These are phyloP conservation scores for Saccharomyces pastorianus DNA, from an alignment of 1,139 yeast genomes.

Conservation along the genomic window DNA sequence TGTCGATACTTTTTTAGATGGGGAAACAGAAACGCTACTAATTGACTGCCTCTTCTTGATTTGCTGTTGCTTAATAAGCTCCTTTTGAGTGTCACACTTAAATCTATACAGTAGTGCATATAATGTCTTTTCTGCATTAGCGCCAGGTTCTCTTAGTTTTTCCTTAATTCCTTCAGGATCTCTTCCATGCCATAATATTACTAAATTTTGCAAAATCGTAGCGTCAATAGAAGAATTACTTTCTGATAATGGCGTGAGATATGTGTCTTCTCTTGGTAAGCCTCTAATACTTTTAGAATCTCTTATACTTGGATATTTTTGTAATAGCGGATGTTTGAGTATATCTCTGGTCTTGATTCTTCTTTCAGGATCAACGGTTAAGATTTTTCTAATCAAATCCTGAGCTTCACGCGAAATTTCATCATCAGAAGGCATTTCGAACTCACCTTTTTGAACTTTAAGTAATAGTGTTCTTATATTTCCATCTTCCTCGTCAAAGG, in stretches of 20 bases:
- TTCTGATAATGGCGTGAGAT: conserved; percentile 42
- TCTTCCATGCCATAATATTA: conserved; percentile 70
- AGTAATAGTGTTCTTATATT: conserved; percentile 76
- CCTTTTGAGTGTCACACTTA: conserved; percentile 33
- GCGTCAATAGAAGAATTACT: conserved; percentile 44
- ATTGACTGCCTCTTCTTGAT: conserved; percentile 23
- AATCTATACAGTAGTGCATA: conserved; percentile 50
- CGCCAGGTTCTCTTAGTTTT: conserved; percentile 48
- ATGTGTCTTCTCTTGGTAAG: conserved; percentile 59
- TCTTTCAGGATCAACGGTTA: conserved; percentile 68
- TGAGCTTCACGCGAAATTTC: conserved; percentile 58
- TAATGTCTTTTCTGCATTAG: conserved; percentile 67
- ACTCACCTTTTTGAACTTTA: conserved; percentile 87
- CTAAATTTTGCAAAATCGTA: conserved; percentile 57
- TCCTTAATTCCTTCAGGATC: conserved; percentile 47
- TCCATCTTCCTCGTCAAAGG: conserved; percentile 80
- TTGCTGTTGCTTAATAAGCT: conserved; percentile 21
- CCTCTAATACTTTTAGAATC: conserved; percentile 40
- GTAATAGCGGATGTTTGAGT: conserved; percentile 64
- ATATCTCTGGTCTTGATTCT: conserved; percentile 75
- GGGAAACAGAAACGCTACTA: conserved; percentile 10
- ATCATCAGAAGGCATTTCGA: conserved; percentile 68
- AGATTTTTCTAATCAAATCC: conserved; percentile 63
- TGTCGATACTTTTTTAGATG: conserved; percentile 5
- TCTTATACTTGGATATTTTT: conserved; percentile 43